These are phyloP conservation scores for Phytopythium litorale DNA, from an alignment of 352 stramenopile genomes.

Conservation along the genomic window DNA sequence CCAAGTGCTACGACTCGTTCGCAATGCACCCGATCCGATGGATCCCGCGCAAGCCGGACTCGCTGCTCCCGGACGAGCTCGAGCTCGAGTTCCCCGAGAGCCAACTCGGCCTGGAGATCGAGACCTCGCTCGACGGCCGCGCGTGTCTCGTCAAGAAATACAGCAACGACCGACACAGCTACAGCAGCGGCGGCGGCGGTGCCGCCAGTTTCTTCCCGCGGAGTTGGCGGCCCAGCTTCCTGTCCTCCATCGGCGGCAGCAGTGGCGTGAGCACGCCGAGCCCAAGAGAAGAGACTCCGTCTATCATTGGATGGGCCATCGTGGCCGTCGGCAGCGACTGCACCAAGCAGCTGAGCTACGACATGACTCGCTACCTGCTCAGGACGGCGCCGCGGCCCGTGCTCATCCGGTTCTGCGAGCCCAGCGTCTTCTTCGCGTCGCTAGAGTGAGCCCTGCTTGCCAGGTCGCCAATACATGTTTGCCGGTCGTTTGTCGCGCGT, in stretches of 20 bases:
- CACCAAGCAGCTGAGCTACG: slow-evolving; percentile 65
- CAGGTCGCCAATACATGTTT: not conserved
- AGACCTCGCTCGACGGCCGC: slow-evolving; percentile 71
- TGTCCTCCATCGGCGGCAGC: slow-evolving; percentile 12
- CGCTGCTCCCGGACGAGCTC: slow-evolving; percentile 48
- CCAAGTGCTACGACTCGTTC: slow-evolving; percentile 66
- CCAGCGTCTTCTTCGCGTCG: slow-evolving; percentile 73
- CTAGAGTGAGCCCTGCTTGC: slow-evolving; percentile 15
- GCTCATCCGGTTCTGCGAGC: slow-evolving; percentile 70
- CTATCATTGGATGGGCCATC: slow-evolving; percentile 53
- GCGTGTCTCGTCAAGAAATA: slow-evolving; percentile 67
- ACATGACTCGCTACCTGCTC: slow-evolving; percentile 61
- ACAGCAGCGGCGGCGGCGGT: slow-evolving; percentile 23
- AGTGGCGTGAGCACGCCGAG: slow-evolving; percentile 15
- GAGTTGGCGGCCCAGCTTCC: slow-evolving; percentile 18
- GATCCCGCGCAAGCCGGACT: slow-evolving; percentile 43
- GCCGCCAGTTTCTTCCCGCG: slow-evolving; percentile 5
- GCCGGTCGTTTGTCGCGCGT: not conserved
- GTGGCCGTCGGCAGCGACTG: slow-evolving; percentile 68
- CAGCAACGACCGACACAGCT: slow-evolving; percentile 36
- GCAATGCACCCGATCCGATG: slow-evolving; percentile 47
- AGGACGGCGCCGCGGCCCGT: slow-evolving; percentile 61
- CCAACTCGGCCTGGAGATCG: slow-evolving; percentile 63
- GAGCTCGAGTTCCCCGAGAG: slow-evolving; percentile 61
- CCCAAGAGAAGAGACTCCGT: slow-evolving; percentile 20